These are phyloP conservation scores for Ogataea haglerorum DNA, from an alignment of 805 yeast genomes.

Conservation along the genomic window DNA sequence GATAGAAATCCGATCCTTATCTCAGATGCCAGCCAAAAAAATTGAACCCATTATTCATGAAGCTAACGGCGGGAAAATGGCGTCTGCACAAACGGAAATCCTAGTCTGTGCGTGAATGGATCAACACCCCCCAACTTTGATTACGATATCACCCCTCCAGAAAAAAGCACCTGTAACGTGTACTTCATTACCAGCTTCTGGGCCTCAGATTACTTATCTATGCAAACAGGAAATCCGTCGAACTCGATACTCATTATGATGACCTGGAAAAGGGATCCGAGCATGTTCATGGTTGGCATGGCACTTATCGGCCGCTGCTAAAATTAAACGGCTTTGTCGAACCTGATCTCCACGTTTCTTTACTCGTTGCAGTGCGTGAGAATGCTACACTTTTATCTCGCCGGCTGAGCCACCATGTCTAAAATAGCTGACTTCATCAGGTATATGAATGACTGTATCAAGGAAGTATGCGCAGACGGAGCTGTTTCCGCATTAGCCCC, in stretches of 20 bases:
- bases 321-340: conserved; percentile 32
- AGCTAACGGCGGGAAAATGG: conserved; percentile 11
- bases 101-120: conserved; percentile 20
- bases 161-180: conserved; percentile 24
- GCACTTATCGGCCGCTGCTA: conserved; percentile 20
- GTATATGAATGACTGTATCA: conserved; percentile 31
- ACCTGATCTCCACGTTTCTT: conserved; percentile 35
- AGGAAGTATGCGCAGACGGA: conserved; percentile 32
- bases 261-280: conserved; percentile 22
- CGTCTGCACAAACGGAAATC: conserved; percentile 16
- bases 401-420: conserved; percentile 36
- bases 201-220: conserved; percentile 28
- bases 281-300: conserved; percentile 22
- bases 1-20: too few species aligned
- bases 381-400: conserved; percentile 31
- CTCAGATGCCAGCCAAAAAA: too few species aligned
- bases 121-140: conserved; percentile 17
- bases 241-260: conserved; percentile 16
- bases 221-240: conserved; percentile 23
- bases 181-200: conserved; percentile 24
- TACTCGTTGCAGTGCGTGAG: conserved; percentile 30
- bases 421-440: conserved; percentile 40
- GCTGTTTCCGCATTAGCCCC: conserved; percentile 25
- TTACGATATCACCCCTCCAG: conserved; percentile 23
- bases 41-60: neutral